Conservation (phyloP, 495 filamentous ascomycete genomes). For the Diplogelasinospora grovesii region DNA sequence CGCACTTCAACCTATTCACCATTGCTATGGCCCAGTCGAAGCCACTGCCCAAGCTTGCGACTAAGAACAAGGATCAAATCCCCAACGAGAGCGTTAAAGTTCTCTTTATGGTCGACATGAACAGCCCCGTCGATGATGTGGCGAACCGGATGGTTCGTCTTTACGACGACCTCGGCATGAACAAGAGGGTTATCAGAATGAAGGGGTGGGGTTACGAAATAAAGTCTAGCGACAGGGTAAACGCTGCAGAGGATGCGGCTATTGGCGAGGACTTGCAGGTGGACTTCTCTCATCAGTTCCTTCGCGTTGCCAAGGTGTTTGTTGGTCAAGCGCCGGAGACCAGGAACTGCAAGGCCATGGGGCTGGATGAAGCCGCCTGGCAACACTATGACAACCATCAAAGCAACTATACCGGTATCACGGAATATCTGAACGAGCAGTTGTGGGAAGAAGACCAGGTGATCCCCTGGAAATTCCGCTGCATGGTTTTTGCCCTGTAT, state of each 20-base stretch:
- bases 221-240: background rate
- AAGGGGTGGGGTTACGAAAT: constrained; percentile 12
- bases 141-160: constrained; percentile 10
- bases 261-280: constrained; percentile 1
- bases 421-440: background rate
- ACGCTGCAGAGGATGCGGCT: background rate
- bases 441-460: constrained; percentile 5
- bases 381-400: constrained; percentile 8
- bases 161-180: constrained; percentile 12
- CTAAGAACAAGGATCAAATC: too few relatives aligned
- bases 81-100: constrained; percentile 15
- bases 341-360: constrained; percentile 3
- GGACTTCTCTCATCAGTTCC: constrained; percentile 17
- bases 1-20: constrained; percentile 16
- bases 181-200: constrained; percentile 16
- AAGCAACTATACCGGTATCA: background rate
- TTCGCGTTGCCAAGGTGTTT: background rate
- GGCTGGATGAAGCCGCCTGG: constrained; percentile 20
- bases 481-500: constrained; percentile 12
- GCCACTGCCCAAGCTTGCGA: background rate
- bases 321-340: background rate
- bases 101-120: constrained; percentile 25
- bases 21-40: constrained; percentile 14
- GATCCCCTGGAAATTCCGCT: background rate
- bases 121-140: constrained; percentile 15